Evolutionary conservation across 768 basidiomycete genomes (phyloP), one percentile per base, ranked within the genome.

Genomic region (Daedaleopsis sinensis): DNA sequence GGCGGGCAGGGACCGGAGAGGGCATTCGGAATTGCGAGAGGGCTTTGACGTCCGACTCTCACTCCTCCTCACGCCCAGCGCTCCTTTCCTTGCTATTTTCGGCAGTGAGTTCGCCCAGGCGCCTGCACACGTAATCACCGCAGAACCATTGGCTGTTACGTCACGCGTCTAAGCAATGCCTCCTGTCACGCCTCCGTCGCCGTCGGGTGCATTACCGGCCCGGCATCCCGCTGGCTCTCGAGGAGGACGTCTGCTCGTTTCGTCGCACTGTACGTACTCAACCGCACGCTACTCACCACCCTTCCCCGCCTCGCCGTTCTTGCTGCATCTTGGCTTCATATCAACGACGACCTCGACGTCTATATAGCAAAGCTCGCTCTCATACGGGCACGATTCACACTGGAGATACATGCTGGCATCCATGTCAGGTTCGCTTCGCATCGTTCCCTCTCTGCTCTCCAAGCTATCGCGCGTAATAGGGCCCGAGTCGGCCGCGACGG

Each of bases 381-480:
- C 27, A 32, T 32, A 32, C 7, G 27, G 27, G 27, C 27, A 32
- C 27, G 27, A 32, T 46, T 9, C 44, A 10, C n/a, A 19, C 44
- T 46, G 15, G 43, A n/a, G n/a, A n/a, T n/a, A n/a, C n/a, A n/a
- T n/a, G n/a, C n/a, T n/a, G n/a, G n/a, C n/a, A 5, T 42, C 39
- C 47, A 49, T 49, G 47, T 24, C 47, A 23, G 10, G 13, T 42
- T 12, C 18, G 13, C 13, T 59, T 12, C 59, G 42, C 59, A n/a
- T 43, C 32, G 50, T 50, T 39, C 32, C 58, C 32, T 9, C 32
- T 47, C 67, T 73, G 54, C 59, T 66, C 67, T 61, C 63, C 59
- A 70, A 24, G 49, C 77, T 82, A 54, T 65, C 72, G 50, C 67
- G 66, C 43, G 53, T 35, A 21, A 68, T 83, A 35, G 80, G 80